Conservation (phyloP, 106 monocot species). For the Dendrobium officinale region DNA sequence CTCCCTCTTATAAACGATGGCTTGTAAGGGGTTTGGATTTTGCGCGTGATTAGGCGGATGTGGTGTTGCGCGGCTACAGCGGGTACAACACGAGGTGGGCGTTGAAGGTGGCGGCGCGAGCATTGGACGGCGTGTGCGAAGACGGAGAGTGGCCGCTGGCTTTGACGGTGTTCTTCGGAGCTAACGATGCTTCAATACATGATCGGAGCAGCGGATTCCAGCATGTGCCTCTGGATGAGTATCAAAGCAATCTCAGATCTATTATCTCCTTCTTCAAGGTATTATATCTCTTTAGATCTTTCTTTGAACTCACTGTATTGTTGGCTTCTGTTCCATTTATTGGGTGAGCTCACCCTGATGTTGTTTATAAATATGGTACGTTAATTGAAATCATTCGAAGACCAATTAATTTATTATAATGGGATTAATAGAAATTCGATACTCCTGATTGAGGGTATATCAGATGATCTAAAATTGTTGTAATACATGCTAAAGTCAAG, state of each 20-base stretch:
- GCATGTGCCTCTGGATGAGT: constrained; percentile 78
- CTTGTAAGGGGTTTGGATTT: neutral
- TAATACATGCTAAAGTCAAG: too few relatives aligned
- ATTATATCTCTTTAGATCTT: neutral
- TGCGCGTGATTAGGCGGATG: constrained; percentile 40
- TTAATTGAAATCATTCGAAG: too few relatives aligned
- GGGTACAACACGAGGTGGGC: constrained; percentile 96
- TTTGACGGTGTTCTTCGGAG: constrained; percentile 90
- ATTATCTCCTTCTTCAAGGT: constrained; percentile 66
- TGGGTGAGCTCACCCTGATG: too few relatives aligned
- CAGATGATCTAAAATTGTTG: too few relatives aligned
- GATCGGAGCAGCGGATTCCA: constrained; percentile 61
- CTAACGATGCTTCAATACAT: constrained; percentile 71
- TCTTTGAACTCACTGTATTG: neutral
- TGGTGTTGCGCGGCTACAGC: constrained; percentile 77
- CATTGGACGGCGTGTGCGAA: constrained; percentile 30
- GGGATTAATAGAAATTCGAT: too few relatives aligned
- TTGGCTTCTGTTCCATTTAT: neutral
- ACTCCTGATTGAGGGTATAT: too few relatives aligned
- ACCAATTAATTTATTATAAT: too few relatives aligned
- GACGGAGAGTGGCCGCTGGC: constrained; percentile 30
- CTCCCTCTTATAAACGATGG: neutral
- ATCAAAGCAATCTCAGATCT: constrained; percentile 54
- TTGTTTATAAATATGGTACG: too few relatives aligned
- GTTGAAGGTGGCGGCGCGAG: constrained; percentile 32